These are phyloP conservation scores for Cladophialophora exuberans DNA, from an alignment of 2,329 filamentous ascomycete species.

Conservation along the genomic window DNA sequence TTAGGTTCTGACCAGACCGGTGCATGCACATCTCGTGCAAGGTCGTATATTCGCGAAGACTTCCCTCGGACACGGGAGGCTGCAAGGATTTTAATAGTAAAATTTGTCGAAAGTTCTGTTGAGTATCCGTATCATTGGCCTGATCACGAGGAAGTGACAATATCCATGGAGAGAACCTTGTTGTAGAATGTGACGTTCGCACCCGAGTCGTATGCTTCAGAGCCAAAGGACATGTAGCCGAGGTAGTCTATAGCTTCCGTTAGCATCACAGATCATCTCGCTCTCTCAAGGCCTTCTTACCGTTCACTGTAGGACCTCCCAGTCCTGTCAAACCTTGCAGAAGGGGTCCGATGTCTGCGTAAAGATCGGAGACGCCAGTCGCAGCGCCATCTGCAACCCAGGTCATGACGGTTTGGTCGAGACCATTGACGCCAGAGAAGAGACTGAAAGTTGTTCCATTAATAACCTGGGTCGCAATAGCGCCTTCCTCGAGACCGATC, in stretches of 20 bases:
- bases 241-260: slow-evolving; percentile 46
- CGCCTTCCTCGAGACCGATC: slow-evolving; percentile 46
- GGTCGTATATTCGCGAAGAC: neutral
- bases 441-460: slow-evolving; percentile 50
- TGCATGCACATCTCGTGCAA: no score
- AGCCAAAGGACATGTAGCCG: slow-evolving; percentile 57
- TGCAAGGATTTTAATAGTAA: no score
- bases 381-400: slow-evolving; percentile 47
- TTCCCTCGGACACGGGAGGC: no score
- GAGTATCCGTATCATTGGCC: no score
- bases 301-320: slow-evolving; percentile 43
- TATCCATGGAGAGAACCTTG: slow-evolving; percentile 38
- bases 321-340: slow-evolving; percentile 42
- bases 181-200: slow-evolving; percentile 56
- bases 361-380: slow-evolving; percentile 45
- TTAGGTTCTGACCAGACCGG: no score
- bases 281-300: neutral
- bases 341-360: slow-evolving; percentile 53
- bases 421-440: slow-evolving; percentile 47
- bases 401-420: slow-evolving; percentile 53
- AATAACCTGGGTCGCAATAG: slow-evolving; percentile 42
- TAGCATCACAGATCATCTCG: neutral
- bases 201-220: slow-evolving; percentile 52
- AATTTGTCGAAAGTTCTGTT: neutral
- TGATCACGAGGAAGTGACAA: slow-evolving; percentile 21